Evolutionary conservation across 208 protist species (phyloP).

Genomic region (Leishmania tarentolae): DNA sequence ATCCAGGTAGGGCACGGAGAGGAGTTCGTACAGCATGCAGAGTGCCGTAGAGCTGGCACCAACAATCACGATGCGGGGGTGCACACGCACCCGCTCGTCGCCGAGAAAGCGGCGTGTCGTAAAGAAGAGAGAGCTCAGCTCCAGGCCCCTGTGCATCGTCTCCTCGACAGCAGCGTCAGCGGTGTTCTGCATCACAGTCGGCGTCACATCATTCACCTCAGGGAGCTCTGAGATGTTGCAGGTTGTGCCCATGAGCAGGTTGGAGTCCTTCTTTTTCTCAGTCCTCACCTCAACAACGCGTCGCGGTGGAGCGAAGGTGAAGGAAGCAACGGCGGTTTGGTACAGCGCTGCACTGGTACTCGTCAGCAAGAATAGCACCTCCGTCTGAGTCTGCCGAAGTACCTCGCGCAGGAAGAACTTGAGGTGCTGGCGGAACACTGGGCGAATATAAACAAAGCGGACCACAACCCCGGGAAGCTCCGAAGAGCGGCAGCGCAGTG

Average conservation of each 20-base stretch:
- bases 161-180: neutral
- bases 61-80: constrained; percentile 86
- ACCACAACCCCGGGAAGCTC: constrained; percentile 66
- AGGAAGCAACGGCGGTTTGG: constrained; percentile 52
- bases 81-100: constrained; percentile 75
- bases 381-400: constrained; percentile 67
- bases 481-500: constrained; percentile 43
- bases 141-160: constrained; percentile 9
- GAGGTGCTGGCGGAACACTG: constrained; percentile 63
- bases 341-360: constrained; percentile 41
- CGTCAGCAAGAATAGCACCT: constrained; percentile 45
- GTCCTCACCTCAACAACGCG: constrained; percentile 63
- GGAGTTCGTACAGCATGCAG: constrained; percentile 73
- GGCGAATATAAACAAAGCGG: constrained; percentile 68
- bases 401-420: constrained; percentile 82
- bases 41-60: constrained; percentile 85
- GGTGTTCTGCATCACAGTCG: neutral
- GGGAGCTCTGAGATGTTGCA: constrained; percentile 7
- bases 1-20: constrained; percentile 76
- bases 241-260: neutral
- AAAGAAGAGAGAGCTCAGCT: constrained; percentile 72
- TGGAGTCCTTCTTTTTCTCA: neutral
- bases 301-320: constrained; percentile 49
- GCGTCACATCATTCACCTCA: constrained; percentile 35
- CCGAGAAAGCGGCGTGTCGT: constrained; percentile 73